A percentile compares a stretch with the other conserved stretches of the same genome.
phyloP scores from a whole-genome alignment of 2,329 filamentous ascomycete species.

The Triangularia verruculosa region DNA sequence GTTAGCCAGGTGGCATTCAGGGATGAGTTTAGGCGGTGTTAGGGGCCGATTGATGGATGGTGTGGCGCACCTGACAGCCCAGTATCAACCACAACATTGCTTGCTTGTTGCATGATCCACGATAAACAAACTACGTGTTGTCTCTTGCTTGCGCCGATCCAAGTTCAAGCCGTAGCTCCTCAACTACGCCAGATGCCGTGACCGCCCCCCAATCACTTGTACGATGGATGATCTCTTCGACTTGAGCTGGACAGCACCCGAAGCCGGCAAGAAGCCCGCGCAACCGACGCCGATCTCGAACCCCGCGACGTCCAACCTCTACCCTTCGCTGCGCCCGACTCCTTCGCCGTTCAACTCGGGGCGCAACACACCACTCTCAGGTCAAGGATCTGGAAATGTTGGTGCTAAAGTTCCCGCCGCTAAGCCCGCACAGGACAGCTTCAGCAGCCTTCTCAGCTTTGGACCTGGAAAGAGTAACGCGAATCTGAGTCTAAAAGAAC shows the following conservation, averaged over 20 bases:
- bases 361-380: conserved; percentile 54
- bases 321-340: conserved; percentile 52
- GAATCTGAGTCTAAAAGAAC: conserved; percentile 75
- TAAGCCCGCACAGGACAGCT: conserved; percentile 66
- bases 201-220: neutral
- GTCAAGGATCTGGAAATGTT: conserved; percentile 45
- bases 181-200: neutral
- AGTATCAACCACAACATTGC: neutral
- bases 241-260: conserved; percentile 54
- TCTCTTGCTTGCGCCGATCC: neutral
- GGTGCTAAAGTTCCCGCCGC: conserved; percentile 41
- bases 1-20: neutral
- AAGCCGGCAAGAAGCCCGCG: conserved; percentile 33
- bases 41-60: neutral
- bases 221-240: conserved; percentile 61
- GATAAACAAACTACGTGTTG: neutral
- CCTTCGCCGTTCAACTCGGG: conserved; percentile 55
- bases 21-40: neutral
- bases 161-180: neutral
- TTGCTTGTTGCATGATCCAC: neutral
- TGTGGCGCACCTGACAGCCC: neutral
- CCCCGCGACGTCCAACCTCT: conserved; percentile 44
- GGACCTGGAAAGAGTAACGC: conserved; percentile 58
- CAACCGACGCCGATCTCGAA: conserved; percentile 45
- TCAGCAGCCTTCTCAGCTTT: conserved; percentile 71